Percentiles rank a stretch among this genome's conserved stretches.
These are phyloP conservation scores for Aspergillus sp. DNA, from an alignment of 2,329 filamentous ascomycete species.

Conservation along the genomic window DNA sequence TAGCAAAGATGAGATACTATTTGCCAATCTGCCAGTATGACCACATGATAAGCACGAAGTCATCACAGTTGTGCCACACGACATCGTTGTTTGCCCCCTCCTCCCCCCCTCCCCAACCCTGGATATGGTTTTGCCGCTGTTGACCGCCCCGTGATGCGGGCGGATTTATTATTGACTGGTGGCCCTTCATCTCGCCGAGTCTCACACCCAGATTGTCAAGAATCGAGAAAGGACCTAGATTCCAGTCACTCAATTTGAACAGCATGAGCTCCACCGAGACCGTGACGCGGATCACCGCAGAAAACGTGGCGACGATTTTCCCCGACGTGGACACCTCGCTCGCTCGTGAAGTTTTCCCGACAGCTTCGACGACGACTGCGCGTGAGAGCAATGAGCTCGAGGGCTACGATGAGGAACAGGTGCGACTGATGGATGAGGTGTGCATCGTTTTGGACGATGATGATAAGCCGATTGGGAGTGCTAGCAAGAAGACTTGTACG, in stretches of 20 bases:
- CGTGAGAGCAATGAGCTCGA: constrained; percentile 63
- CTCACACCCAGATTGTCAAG: neutral
- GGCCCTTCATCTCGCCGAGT: neutral
- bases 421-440: constrained; percentile 95
- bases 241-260: neutral
- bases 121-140: neutral
- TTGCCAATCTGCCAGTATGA: too few relatives aligned
- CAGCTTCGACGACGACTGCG: constrained; percentile 27
- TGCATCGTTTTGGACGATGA: constrained; percentile 95
- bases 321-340: constrained; percentile 66
- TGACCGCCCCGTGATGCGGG: neutral
- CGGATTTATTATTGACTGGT: neutral
- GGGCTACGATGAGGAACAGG: constrained; percentile 96
- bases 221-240: too few relatives aligned
- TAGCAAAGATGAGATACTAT: too few relatives aligned
- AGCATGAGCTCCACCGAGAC: constrained; percentile 43
- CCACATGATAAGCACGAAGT: neutral
- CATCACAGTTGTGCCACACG: neutral
- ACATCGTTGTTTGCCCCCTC: neutral
- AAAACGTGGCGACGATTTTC: constrained; percentile 81
- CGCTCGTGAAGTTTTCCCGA: constrained; percentile 46
- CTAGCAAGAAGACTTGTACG: constrained; percentile 95
- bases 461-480: constrained; percentile 87
- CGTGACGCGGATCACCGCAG: constrained; percentile 64
- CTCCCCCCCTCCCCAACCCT: too few relatives aligned